phyloP scores from a whole-genome alignment of 116 monocot genomes.

The Iris pallida region DNA sequence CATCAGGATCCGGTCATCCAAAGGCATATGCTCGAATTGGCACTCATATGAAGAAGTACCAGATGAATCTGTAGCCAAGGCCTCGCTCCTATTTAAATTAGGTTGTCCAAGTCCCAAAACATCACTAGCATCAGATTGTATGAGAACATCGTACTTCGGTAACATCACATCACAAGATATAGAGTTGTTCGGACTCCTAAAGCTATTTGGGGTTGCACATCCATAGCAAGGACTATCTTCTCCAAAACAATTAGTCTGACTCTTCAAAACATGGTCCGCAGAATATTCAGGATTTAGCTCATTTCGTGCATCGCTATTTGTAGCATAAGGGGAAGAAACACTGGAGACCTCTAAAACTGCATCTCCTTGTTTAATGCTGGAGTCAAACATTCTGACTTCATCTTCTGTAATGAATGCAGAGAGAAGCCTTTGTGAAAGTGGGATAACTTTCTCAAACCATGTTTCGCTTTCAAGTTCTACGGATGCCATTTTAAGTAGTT shows the following conservation, averaged over 20 bases:
- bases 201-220: constrained; percentile 23
- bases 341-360: constrained; percentile 20
- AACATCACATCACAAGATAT: constrained; percentile 25
- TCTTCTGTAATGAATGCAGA: constrained; percentile 75
- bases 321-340: constrained; percentile 28
- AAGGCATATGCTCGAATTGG: constrained; percentile 55
- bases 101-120: constrained; percentile 23
- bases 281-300: constrained; percentile 25
- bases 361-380: constrained; percentile 20
- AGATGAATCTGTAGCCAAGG: constrained; percentile 9
- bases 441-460: constrained; percentile 51
- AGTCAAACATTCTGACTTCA: constrained; percentile 31
- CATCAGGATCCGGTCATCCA: constrained; percentile 75
- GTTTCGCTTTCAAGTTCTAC: constrained; percentile 35
- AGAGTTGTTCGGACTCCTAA: constrained; percentile 17
- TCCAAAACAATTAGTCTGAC: constrained; percentile 22
- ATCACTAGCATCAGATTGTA: constrained; percentile 11
- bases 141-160: constrained; percentile 20
- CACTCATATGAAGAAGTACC: constrained; percentile 23
- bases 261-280: constrained; percentile 20
- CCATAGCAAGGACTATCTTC: constrained; percentile 48
- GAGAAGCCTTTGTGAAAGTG: constrained; percentile 73
- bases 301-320: constrained; percentile 16
- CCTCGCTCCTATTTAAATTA: constrained; percentile 14
- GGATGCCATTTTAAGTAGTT: constrained; percentile 11